Base-by-base conservation (phyloP, 495 filamentous ascomycete genomes). In the Entonaema liquescens region DNA sequence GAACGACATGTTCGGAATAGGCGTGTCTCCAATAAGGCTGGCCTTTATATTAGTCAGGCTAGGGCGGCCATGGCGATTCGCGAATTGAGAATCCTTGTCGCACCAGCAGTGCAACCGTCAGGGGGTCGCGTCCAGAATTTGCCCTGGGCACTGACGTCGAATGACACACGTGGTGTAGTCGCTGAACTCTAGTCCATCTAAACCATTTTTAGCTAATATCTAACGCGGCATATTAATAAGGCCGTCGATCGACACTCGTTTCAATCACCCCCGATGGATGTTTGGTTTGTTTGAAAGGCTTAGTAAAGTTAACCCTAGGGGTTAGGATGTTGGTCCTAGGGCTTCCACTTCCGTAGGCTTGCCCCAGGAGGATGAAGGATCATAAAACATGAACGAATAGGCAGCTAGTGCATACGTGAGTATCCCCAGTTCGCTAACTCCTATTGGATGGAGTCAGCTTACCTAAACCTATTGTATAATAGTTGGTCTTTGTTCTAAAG, bases 321-420 rank as follows among this genome's bases (percentile, higher is more conserved):
- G 56, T n/a, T 55, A 65, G 68, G 62, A 71, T 71, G 62, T 62
- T 23, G 60, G 29, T 31, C 62, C 62, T 44, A 31, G 33, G 29
- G 47, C 23, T 50, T n/a, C n/a, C n/a, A n/a, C n/a, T n/a, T n/a
- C n/a, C n/a, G n/a, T n/a, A 12, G 38, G 38, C 38, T n/a, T 13
- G 1, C 5, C 25, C 58, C 35, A 59, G 69, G 59, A 67, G 63
- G 69, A 72, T 67, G 63, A 63, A 72, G 63, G 69, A 72, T 72
- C 42, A 21, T 23, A 25, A 35, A 2, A 65, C 50, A 36, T 61
- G 53, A 31, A n/a, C 59, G 47, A 71, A 62, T 72, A 13, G 31
- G 59, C 53, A 33, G 12, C 21, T 11, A 47, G 19, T 15, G 58
- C 12, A 36, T 52, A 66, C 33, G 23, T 57, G 49, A 62, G 26